phyloP scores from a whole-genome alignment of 2,329 filamentous ascomycete genomes.

The Fusarium denticulatum region DNA sequence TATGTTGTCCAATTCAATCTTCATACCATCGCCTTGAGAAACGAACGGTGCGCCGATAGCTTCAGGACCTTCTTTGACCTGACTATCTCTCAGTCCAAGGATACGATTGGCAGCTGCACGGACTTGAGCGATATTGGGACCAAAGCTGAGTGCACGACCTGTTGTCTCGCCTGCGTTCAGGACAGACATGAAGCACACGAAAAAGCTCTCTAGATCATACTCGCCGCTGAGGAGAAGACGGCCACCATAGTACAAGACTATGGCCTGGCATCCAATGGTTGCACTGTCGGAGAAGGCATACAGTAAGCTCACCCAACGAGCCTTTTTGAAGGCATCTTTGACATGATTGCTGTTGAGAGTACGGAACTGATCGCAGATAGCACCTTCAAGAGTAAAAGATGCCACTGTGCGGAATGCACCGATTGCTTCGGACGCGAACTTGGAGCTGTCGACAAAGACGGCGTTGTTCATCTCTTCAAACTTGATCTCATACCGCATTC shows the following conservation, averaged over 20 bases:
- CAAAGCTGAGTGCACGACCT: conserved; percentile 63
- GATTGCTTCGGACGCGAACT: conserved; percentile 79
- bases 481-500: conserved; percentile 66
- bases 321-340: conserved; percentile 65
- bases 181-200: conserved; percentile 71
- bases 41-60: conserved; percentile 46
- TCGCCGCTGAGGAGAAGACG: conserved; percentile 64
- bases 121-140: conserved; percentile 70
- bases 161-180: conserved; percentile 68
- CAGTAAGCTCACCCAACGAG: conserved; percentile 69
- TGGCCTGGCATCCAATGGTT: conserved; percentile 68
- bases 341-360: conserved; percentile 68
- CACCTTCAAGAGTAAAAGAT: conserved; percentile 74
- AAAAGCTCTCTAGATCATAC: conserved; percentile 57
- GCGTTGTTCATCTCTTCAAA: conserved; percentile 75
- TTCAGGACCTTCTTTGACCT: conserved; percentile 8
- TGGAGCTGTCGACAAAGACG: conserved; percentile 77
- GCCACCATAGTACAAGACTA: conserved; percentile 74
- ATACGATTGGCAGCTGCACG: conserved; percentile 69
- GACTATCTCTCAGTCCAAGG: conserved; percentile 58
- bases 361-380: conserved; percentile 70
- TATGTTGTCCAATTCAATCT: conserved; percentile 65
- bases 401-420: conserved; percentile 78
- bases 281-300: conserved; percentile 77
- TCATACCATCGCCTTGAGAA: conserved; percentile 57